Evolutionary conservation across 805 yeast species (phyloP).

Genomic region (Starmerella sp.): DNA sequence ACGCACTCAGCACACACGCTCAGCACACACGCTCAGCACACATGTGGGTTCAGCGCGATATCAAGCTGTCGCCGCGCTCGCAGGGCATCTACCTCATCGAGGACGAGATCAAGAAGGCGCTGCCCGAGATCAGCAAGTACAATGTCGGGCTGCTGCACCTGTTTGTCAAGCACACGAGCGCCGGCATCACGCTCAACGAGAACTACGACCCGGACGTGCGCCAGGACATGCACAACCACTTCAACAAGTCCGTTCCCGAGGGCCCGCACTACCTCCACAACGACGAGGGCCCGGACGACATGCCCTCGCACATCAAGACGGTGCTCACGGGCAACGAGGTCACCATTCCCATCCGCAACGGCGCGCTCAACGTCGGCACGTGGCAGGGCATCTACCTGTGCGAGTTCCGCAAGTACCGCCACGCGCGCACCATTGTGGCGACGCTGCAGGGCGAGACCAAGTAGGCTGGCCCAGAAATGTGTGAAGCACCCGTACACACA

Average conservation of each 20-base stretch:
- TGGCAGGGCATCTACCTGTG: constrained; percentile 78
- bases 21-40: no score
- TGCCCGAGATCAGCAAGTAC: constrained; percentile 51
- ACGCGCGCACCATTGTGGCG: constrained; percentile 56
- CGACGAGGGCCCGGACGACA: constrained; percentile 71
- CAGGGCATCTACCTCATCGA: constrained; percentile 65
- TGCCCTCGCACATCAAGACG: constrained; percentile 72
- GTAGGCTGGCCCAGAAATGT: neutral
- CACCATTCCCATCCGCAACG: constrained; percentile 58
- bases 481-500: no score
- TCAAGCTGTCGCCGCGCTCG: constrained; percentile 44
- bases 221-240: constrained; percentile 50
- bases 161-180: constrained; percentile 70
- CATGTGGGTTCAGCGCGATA: constrained; percentile 50
- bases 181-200: constrained; percentile 65
- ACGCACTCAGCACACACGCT: no score
- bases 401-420: constrained; percentile 58
- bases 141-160: constrained; percentile 54
- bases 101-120: constrained; percentile 43
- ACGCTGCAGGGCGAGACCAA: constrained; percentile 50
- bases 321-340: constrained; percentile 49
- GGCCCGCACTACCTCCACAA: constrained; percentile 45
- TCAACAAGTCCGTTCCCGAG: constrained; percentile 62
- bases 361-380: constrained; percentile 59
- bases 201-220: constrained; percentile 74